phyloP scores from a whole-genome alignment of 2,329 filamentous ascomycete genomes.

The Penicillium sp. region DNA sequence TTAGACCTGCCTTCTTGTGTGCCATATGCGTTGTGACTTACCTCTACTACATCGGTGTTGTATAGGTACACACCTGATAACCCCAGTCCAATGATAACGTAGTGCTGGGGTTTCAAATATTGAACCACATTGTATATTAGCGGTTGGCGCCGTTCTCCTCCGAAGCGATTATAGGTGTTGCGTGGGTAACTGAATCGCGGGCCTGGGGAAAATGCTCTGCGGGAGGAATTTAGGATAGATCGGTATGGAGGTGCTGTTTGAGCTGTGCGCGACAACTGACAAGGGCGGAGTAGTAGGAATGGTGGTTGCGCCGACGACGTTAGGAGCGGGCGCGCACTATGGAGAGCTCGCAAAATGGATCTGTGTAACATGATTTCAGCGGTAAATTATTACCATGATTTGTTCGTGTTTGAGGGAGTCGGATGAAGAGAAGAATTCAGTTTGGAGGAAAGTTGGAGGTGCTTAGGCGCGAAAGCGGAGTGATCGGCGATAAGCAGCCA shows the following conservation, averaged over 20 bases:
- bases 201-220: constrained; percentile 10
- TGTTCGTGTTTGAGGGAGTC: background rate
- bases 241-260: background rate
- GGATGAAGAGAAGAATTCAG: background rate
- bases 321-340: background rate
- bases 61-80: constrained; percentile 52
- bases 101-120: constrained; percentile 28
- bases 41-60: constrained; percentile 58
- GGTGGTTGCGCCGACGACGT: background rate
- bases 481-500: constrained; percentile 15
- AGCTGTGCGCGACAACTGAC: background rate
- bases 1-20: background rate
- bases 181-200: constrained; percentile 7
- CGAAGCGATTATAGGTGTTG: constrained; percentile 23
- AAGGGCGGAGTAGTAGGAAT: background rate
- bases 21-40: constrained; percentile 18
- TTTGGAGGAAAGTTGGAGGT: background rate
- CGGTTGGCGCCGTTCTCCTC: constrained; percentile 6
- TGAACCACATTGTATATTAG: constrained; percentile 17
- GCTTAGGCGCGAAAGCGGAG: background rate
- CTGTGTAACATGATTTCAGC: background rate
- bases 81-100: constrained; percentile 40
- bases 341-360: background rate
- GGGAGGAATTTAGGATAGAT: background rate
- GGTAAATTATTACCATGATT: background rate